A percentile compares a stretch with the other conserved stretches of the same genome.
phyloP scores from a whole-genome alignment of 148 eudicot species.

The Rheum nobile region DNA sequence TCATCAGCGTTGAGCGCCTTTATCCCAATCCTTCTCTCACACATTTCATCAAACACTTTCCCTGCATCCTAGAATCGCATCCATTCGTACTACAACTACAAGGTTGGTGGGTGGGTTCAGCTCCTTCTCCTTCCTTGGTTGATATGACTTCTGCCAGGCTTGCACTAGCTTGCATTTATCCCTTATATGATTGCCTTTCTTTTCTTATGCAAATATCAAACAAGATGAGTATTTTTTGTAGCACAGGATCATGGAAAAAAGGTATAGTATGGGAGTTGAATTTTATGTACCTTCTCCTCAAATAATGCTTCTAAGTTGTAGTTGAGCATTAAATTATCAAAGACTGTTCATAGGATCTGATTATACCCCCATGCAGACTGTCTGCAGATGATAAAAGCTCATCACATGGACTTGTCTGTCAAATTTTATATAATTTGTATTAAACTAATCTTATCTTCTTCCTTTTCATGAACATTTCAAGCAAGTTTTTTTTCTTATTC shows the following conservation, averaged over 20 bases:
- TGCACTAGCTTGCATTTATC: background rate
- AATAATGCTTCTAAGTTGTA: background rate
- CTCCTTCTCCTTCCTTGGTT: background rate
- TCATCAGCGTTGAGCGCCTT: background rate
- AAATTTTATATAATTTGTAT: background rate
- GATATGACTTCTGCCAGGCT: background rate
- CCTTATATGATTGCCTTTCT: background rate
- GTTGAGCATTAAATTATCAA: background rate
- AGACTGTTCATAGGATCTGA: conserved; percentile 5
- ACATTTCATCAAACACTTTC: background rate
- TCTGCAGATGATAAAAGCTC: background rate
- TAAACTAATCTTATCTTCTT: conserved; percentile 4
- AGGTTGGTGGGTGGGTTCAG: background rate
- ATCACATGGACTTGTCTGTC: conserved; percentile 4
- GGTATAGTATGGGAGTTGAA: background rate
- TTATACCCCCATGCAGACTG: conserved; percentile 3
- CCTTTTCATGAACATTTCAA: background rate
- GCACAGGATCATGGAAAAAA: background rate
- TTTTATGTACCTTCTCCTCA: background rate
- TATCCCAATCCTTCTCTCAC: background rate
- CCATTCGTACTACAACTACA: too few species aligned
- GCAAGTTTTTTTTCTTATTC: background rate
- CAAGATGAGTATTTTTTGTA: background rate
- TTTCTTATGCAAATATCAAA: background rate
- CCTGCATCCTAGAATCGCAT: background rate